phyloP scores from a whole-genome alignment of 495 filamentous ascomycete species.

The Hypoxylon rickii region DNA sequence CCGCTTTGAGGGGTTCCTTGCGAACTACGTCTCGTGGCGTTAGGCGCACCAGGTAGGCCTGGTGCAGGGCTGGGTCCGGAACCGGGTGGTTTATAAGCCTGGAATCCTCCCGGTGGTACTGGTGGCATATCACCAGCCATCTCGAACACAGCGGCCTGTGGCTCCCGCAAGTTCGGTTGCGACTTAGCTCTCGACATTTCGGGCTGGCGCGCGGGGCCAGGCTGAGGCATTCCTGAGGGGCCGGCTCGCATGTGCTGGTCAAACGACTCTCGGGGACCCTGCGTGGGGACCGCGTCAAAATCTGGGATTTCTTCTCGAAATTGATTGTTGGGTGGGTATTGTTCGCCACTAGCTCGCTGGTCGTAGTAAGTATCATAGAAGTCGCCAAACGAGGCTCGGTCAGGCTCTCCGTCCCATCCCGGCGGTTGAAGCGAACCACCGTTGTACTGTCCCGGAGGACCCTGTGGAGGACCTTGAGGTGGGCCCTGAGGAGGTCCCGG shows the following conservation, averaged over 20 bases:
- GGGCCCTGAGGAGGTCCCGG: no score
- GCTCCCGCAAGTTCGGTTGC: slow-evolving; percentile 68
- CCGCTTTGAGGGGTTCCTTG: slow-evolving; percentile 34
- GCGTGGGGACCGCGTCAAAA: slow-evolving; percentile 67
- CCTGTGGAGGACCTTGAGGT: slow-evolving; percentile 16
- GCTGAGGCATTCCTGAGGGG: slow-evolving; percentile 39
- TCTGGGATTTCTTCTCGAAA: slow-evolving; percentile 67
- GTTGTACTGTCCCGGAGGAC: slow-evolving; percentile 35
- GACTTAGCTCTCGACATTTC: slow-evolving; percentile 63
- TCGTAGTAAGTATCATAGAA: slow-evolving; percentile 64
- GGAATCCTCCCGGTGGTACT: slow-evolving; percentile 48
- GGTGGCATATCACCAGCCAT: slow-evolving; percentile 65
- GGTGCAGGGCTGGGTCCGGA: slow-evolving; percentile 20
- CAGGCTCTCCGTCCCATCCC: slow-evolving; percentile 36
- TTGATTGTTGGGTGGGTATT: slow-evolving; percentile 43
- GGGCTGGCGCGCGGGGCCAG: slow-evolving; percentile 47
- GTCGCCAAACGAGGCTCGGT: slow-evolving; percentile 51
- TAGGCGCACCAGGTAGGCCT: slow-evolving; percentile 39
- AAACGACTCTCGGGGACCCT: slow-evolving; percentile 52
- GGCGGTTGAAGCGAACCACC: slow-evolving; percentile 33
- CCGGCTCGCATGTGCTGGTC: slow-evolving; percentile 49
- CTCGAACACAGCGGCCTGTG: slow-evolving; percentile 69
- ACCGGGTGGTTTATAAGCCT: slow-evolving; percentile 42
- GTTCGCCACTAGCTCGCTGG: slow-evolving; percentile 33
- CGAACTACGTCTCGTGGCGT: slow-evolving; percentile 33